These are phyloP conservation scores for Boletus rufocinnamomeus DNA, from an alignment of 768 basidiomycete species.

Conservation along the genomic window DNA sequence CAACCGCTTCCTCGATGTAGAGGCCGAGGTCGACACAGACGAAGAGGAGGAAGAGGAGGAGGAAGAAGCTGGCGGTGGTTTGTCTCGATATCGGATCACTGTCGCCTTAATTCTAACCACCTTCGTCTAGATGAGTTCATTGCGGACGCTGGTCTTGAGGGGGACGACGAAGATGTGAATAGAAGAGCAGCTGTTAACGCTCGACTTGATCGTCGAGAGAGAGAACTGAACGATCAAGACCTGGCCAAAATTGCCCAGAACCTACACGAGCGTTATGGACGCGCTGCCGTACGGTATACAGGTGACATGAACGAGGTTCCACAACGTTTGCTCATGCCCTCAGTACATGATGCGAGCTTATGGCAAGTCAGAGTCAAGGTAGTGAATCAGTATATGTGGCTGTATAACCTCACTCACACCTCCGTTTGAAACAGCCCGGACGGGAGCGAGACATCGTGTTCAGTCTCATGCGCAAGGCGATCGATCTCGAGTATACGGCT, in stretches of 20 bases:
- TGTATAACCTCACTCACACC: conserved; percentile 1
- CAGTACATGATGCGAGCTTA: conserved; percentile 90
- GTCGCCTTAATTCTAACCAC: conserved; percentile 15
- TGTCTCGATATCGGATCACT: conserved; percentile 16
- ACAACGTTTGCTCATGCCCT: conserved; percentile 93
- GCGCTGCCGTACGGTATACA: conserved; percentile 71
- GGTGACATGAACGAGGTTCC: conserved; percentile 94
- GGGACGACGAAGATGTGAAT: conserved; percentile 59
- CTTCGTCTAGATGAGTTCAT: conserved; percentile 64
- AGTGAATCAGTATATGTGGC: conserved; percentile 18
- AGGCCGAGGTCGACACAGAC: conserved; percentile 95
- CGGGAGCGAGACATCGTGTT: conserved; percentile 92
- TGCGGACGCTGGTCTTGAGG: conserved; percentile 58
- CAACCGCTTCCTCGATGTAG: conserved; percentile 91
- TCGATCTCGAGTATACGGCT: conserved; percentile 77
- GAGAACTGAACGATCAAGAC: conserved; percentile 74
- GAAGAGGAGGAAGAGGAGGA: conserved; percentile 94
- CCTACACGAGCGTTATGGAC: conserved; percentile 74
- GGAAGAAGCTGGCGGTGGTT: conserved; percentile 65
- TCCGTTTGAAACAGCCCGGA: conserved; percentile 59
- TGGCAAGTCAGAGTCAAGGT: conserved; percentile 97
- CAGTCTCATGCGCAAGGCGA: conserved; percentile 91
- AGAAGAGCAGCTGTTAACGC: conserved; percentile 62
- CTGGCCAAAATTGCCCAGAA: conserved; percentile 83
- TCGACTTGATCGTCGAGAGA: conserved; percentile 67